Percentiles rank a stretch among this genome's conserved stretches.
Evolutionary conservation across 441 rosid genomes (phyloP).

Genomic region (Kokia cookei): DNA sequence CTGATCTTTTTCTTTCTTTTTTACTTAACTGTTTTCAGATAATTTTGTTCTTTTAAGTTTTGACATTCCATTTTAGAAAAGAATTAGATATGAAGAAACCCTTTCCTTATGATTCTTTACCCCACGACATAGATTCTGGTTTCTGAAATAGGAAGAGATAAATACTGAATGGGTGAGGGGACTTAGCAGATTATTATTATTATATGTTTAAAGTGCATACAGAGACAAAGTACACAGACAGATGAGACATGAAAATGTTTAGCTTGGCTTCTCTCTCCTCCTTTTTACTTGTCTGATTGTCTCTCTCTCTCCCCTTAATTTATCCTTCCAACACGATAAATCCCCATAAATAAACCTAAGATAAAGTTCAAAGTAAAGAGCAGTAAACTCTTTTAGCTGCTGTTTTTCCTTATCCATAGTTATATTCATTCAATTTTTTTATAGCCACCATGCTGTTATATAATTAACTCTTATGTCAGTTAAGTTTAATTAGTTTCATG

Average conservation of each 20-base stretch:
- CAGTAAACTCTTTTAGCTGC: neutral
- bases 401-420: neutral
- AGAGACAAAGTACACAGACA: conserved; percentile 28
- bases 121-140: conserved; percentile 33
- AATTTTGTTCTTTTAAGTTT: neutral
- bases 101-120: conserved; percentile 14
- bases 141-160: conserved; percentile 17
- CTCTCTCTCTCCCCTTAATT: neutral
- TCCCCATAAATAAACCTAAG: neutral
- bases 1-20: neutral
- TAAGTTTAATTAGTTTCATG: neutral
- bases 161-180: conserved; percentile 19
- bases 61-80: neutral
- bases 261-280: conserved; percentile 25
- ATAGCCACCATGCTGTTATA: neutral
- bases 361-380: neutral
- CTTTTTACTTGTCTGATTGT: conserved; percentile 2
- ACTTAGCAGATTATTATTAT: conserved; percentile 3
- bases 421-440: neutral
- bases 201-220: conserved; percentile 7
- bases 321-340: conserved; percentile 20
- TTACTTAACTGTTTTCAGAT: conserved; percentile 7
- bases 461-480: neutral
- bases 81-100: neutral
- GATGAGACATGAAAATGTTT: conserved; percentile 37